phyloP scores from a whole-genome alignment of 179 eudicot species.

The Camellia oleifera region DNA sequence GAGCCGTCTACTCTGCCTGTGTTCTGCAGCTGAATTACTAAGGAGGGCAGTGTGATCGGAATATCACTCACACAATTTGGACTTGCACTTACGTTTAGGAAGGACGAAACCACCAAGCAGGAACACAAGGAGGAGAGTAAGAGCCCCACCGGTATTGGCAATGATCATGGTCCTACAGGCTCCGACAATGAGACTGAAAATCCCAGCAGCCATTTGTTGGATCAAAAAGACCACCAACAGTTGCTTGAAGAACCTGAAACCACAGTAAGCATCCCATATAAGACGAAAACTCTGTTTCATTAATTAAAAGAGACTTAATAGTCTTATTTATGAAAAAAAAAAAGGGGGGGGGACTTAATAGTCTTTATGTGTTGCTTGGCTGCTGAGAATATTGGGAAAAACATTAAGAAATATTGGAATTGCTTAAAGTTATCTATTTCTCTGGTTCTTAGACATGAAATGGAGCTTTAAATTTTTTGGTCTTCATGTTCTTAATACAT shows the following conservation, averaged over 20 bases:
- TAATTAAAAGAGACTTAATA: background rate
- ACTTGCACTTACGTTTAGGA: slow-evolving; percentile 59
- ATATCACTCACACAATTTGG: background rate
- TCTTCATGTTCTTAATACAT: no score
- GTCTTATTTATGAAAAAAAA: no score
- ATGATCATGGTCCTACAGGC: slow-evolving; percentile 85
- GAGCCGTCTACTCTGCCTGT: no score
- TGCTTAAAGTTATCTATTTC: no score
- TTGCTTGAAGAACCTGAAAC: slow-evolving; percentile 85
- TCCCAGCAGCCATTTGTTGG: slow-evolving; percentile 99
- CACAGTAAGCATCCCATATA: background rate
- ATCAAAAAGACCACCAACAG: slow-evolving; percentile 64
- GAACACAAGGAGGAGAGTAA: slow-evolving; percentile 72
- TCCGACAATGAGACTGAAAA: slow-evolving; percentile 80
- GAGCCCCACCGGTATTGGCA: slow-evolving; percentile 85
- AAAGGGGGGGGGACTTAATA: no score
- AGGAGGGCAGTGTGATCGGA: no score
- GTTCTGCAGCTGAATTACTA: no score
- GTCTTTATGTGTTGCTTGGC: no score
- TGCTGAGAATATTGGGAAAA: no score
- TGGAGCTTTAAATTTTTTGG: no score
- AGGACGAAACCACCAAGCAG: slow-evolving; percentile 96
- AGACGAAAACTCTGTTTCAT: background rate
- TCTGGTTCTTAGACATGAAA: no score
- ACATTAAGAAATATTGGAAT: no score